Base-by-base conservation (phyloP, 1,139 yeast genomes). In the Kluyveromyces marxianus region DNA sequence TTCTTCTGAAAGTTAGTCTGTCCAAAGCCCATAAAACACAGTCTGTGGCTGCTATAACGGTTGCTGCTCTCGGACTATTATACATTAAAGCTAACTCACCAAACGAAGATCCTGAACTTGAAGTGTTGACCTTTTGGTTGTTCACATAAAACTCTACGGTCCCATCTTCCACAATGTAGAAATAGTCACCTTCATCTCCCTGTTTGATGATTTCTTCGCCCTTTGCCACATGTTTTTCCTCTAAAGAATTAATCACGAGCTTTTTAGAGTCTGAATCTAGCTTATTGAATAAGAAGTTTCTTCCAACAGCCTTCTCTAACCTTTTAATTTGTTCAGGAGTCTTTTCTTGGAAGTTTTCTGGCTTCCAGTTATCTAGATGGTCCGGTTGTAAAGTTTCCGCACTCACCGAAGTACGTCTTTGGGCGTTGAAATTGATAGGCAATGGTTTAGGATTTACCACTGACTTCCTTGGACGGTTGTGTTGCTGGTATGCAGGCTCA, bases 1-100 rank as follows among this genome's bases (percentile, higher is more conserved):
- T 92, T 64, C 92, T 79, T 67, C 97, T 83, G 74, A 92, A 92
- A 0, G 97, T 90, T 59, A 85, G 72, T 62, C 98, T 80, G 68
- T 92, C 98, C 58, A 92, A 75, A 1, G 96, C 95, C 97, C 97
- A 92, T 44, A 90, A 75, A 32, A 77, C 77, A 58, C 83, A 77
- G 54, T 80, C 84, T 7, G 81, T 70, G 31, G 79, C 75, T 7
- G 97, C 95, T 25, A 75, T 62, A 1, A 88, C 97, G 1, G 97
- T 89, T 21, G 97, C 98, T 4, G 97, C 98, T 68, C 98, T 80
- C 50, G 97, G 97, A 25, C 97, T 82, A 67, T 92, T 92, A 71
- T 92, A 92, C 96, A 92, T 89, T 58, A 92, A 76, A 1, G 98
- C 98, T 60, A 92, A 76, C 67, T 92, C 98, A 59, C 98, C 98